phyloP scores from a whole-genome alignment of 2,329 filamentous ascomycete species.

The Nemania sp. region DNA sequence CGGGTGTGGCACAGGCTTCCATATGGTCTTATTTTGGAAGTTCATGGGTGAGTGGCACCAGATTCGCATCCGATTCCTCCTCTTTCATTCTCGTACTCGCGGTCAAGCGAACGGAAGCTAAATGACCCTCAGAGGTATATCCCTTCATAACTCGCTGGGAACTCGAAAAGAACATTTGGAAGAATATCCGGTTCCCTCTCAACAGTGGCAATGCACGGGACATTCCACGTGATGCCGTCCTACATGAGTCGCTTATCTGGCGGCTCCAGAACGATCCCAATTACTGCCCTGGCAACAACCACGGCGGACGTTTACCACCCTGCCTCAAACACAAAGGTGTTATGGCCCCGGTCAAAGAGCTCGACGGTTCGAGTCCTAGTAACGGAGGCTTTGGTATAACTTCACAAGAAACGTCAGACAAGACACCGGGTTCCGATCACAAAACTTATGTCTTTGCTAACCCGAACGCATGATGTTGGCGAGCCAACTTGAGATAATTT shows the following conservation, averaged over 20 bases:
- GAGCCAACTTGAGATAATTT: neutral
- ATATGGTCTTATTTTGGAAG: constrained; percentile 47
- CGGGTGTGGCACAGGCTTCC: constrained; percentile 43
- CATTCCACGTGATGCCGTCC: constrained; percentile 44
- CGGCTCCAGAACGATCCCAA: constrained; percentile 36
- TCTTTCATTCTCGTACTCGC: neutral
- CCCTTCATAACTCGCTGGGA: constrained; percentile 48
- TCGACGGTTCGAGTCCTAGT: neutral
- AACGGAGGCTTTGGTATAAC: constrained; percentile 3
- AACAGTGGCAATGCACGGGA: constrained; percentile 44
- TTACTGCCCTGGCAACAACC: constrained; percentile 43
- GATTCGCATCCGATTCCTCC: neutral
- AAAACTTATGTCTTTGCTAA: constrained; percentile 19
- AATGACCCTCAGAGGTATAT: constrained; percentile 40
- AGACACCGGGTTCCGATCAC: constrained; percentile 10
- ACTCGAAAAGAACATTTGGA: constrained; percentile 40
- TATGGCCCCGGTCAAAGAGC: constrained; percentile 19
- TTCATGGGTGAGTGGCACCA: constrained; percentile 45
- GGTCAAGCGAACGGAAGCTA: neutral
- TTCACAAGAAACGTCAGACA: neutral
- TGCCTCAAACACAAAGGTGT: constrained; percentile 35
- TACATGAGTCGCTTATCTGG: constrained; percentile 45
- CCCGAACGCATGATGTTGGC: neutral
- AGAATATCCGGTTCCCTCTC: constrained; percentile 43
- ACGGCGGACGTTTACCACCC: constrained; percentile 35